A percentile compares a stretch with the other conserved stretches of the same genome.
These are phyloP conservation scores for Acanthamoeba sp. DNA, from an alignment of 208 protist species.

Conservation along the genomic window DNA sequence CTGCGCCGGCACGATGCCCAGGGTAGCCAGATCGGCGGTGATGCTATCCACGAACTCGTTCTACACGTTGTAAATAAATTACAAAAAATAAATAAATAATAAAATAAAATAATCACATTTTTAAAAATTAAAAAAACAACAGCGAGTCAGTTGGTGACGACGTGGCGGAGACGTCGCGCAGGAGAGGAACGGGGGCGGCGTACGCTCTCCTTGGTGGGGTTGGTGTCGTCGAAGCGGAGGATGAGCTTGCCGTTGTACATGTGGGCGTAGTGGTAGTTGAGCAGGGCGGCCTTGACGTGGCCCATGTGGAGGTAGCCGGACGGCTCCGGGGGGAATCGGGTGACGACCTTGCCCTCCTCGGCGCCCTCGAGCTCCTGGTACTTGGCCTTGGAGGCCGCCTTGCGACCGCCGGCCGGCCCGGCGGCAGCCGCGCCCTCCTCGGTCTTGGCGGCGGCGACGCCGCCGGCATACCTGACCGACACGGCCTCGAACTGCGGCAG, in stretches of 20 bases:
- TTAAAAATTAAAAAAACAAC: neutral
- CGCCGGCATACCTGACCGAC: neutral
- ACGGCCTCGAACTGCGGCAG: slow-evolving; percentile 43
- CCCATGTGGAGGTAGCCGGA: slow-evolving; percentile 90
- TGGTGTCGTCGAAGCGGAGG: slow-evolving; percentile 99
- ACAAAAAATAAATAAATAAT: neutral
- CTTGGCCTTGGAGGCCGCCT: slow-evolving; percentile 61
- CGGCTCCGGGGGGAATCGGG: slow-evolving; percentile 94
- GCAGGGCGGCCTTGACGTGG: slow-evolving; percentile 98
- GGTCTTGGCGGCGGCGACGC: neutral
- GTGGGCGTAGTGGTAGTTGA: slow-evolving; percentile 97
- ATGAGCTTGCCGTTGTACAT: slow-evolving; percentile 98
- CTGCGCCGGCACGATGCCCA: slow-evolving; percentile 94
- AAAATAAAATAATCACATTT: slow-evolving; percentile 15
- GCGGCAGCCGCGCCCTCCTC: neutral
- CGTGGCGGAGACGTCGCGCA: neutral
- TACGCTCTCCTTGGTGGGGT: slow-evolving; percentile 98
- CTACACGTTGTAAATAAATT: neutral
- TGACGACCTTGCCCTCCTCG: slow-evolving; percentile 71
- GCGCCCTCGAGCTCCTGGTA: slow-evolving; percentile 59
- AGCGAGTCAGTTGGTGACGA: neutral
- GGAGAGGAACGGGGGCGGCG: neutral
- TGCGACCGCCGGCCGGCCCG: neutral
- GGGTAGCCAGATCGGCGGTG: slow-evolving; percentile 94
- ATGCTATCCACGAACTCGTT: slow-evolving; percentile 97